Evolutionary conservation across 2,329 filamentous ascomycete species (phyloP).

Genomic region (Fusarium subtropicale): DNA sequence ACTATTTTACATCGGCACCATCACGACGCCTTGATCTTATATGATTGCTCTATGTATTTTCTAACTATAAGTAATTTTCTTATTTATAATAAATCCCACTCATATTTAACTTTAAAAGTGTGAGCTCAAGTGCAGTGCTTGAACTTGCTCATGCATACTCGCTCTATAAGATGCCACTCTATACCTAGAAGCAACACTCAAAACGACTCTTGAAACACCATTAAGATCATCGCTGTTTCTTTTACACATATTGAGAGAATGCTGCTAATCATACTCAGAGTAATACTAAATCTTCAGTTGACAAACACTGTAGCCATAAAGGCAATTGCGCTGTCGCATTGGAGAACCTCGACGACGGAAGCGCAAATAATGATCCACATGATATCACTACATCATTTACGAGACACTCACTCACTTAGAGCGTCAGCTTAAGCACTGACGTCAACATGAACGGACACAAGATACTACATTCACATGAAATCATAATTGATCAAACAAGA

Average conservation of each 20-base stretch:
- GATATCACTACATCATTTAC: not conserved
- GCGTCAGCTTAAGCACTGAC: not conserved
- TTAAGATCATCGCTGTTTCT: not conserved
- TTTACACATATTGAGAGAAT: not conserved
- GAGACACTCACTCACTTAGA: not conserved
- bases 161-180: too few species aligned
- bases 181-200: too few species aligned
- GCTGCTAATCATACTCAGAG: not conserved
- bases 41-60: not conserved
- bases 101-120: too few species aligned
- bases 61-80: too few species aligned
- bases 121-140: too few species aligned
- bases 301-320: too few species aligned
- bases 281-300: too few species aligned
- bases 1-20: not conserved
- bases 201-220: too few species aligned
- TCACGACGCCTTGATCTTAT: not conserved
- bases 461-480: conserved; percentile 15
- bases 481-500: conserved; percentile 48
- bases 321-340: not conserved
- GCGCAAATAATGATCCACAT: not conserved
- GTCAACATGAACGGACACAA: conserved; percentile 6
- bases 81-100: too few species aligned
- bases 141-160: too few species aligned
- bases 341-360: not conserved